Conservation (phyloP, 495 filamentous ascomycete genomes). For the Daldinia caldariorum region DNA sequence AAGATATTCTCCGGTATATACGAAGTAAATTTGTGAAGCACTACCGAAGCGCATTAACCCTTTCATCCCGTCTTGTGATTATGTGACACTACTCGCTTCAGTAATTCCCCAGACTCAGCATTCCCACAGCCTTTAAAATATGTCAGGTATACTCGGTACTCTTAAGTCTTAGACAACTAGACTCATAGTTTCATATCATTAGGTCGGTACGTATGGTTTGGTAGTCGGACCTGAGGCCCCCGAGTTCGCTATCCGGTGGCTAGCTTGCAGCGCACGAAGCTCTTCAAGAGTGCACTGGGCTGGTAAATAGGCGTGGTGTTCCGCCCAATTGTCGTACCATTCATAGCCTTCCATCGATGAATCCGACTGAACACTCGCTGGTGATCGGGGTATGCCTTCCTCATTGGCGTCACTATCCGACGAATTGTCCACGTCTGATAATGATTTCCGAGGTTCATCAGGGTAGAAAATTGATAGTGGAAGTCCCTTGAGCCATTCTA, state of each 20-base stretch:
- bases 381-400: neutral
- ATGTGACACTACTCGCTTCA: too few relatives aligned
- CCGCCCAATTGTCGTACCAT: neutral
- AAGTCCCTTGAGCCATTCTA: neutral
- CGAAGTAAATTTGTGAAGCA: neutral
- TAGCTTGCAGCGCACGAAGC: neutral
- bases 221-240: neutral
- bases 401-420: neutral
- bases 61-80: too few relatives aligned
- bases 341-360: conserved; percentile 1
- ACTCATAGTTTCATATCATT: neutral
- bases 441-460: neutral
- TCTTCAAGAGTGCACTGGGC: neutral
- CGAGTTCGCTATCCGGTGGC: neutral
- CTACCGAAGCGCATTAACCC: too few relatives aligned
- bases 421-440: neutral
- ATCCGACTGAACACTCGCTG: neutral
- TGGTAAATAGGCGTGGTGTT: neutral
- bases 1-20: neutral
- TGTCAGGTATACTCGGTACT: too few relatives aligned
- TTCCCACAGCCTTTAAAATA: too few relatives aligned
- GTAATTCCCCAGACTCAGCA: too few relatives aligned
- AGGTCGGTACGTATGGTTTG: neutral
- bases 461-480: neutral
- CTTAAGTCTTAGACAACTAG: too few relatives aligned